Conservation (phyloP, 2,329 filamentous ascomycete species). For the Xylariaceae sp. region DNA sequence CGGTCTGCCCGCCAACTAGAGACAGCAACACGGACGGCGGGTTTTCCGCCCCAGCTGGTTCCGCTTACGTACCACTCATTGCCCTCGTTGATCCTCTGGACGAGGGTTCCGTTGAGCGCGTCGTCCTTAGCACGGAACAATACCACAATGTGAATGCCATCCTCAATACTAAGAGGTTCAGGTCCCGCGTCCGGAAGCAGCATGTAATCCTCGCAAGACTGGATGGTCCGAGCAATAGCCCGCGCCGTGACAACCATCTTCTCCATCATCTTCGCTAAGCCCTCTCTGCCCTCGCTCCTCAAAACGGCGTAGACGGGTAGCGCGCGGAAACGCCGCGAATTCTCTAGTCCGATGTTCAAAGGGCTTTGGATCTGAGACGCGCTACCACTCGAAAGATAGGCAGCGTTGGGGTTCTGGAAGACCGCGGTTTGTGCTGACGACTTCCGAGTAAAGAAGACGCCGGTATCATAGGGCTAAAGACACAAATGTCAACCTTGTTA, state of each 20-base stretch:
- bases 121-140: slow-evolving; percentile 69
- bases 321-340: slow-evolving; percentile 84
- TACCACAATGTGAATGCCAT: slow-evolving; percentile 62
- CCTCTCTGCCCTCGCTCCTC: slow-evolving; percentile 63
- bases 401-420: slow-evolving; percentile 80
- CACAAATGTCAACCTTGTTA: not conserved
- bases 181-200: slow-evolving; percentile 29
- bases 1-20: slow-evolving; percentile 77
- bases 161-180: slow-evolving; percentile 34
- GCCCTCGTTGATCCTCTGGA: slow-evolving; percentile 65
- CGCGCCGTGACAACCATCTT: slow-evolving; percentile 69
- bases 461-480: slow-evolving; percentile 75
- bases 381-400: slow-evolving; percentile 57
- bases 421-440: slow-evolving; percentile 53
- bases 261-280: slow-evolving; percentile 63
- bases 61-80: slow-evolving; percentile 77
- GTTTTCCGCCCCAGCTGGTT: slow-evolving; percentile 67
- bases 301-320: slow-evolving; percentile 83
- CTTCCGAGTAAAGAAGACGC: slow-evolving; percentile 76
- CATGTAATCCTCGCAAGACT: slow-evolving; percentile 40
- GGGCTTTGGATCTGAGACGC: slow-evolving; percentile 62
- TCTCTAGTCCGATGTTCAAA: slow-evolving; percentile 81
- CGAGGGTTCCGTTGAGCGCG: slow-evolving; percentile 59
- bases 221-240: slow-evolving; percentile 58
- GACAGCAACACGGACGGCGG: slow-evolving; percentile 77